Evolutionary conservation across 495 filamentous ascomycete genomes (phyloP).

Genomic region (Aspergillus wentii): DNA sequence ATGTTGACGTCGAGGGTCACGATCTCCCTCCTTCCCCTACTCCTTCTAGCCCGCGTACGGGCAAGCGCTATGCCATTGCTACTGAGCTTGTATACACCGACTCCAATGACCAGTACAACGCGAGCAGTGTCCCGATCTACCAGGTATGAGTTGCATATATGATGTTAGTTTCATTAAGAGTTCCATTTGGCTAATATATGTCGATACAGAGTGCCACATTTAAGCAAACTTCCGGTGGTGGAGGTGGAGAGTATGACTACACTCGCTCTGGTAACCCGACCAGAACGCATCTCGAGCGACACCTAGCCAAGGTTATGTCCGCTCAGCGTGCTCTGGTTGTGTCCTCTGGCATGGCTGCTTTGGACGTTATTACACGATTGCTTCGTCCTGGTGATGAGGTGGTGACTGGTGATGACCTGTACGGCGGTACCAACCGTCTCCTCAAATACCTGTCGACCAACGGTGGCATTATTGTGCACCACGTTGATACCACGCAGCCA

Average conservation of each 20-base stretch:
- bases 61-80: slow-evolving; percentile 82
- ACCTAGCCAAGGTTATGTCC: slow-evolving; percentile 97
- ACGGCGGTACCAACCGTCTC: slow-evolving; percentile 91
- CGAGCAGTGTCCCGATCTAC: slow-evolving; percentile 94
- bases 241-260: slow-evolving; percentile 90
- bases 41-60: slow-evolving; percentile 82
- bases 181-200: slow-evolving; percentile 6
- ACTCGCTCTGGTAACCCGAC: slow-evolving; percentile 96
- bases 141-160: slow-evolving; percentile 46
- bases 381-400: slow-evolving; percentile 94
- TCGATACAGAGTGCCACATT: slow-evolving; percentile 81
- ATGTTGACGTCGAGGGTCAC: slow-evolving; percentile 82
- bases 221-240: slow-evolving; percentile 80
- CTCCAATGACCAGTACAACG: slow-evolving; percentile 89
- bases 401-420: slow-evolving; percentile 92
- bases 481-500: slow-evolving; percentile 84
- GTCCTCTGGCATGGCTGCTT: slow-evolving; percentile 91
- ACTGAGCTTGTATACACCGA: slow-evolving; percentile 97
- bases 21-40: slow-evolving; percentile 90
- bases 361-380: slow-evolving; percentile 95
- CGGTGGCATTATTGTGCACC: slow-evolving; percentile 86
- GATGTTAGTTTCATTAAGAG: not conserved
- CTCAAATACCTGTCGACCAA: slow-evolving; percentile 86
- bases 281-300: slow-evolving; percentile 90
- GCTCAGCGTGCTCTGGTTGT: slow-evolving; percentile 88